Evolutionary conservation across 805 yeast genomes (phyloP).

Genomic region (Yarrowia divulgata): DNA sequence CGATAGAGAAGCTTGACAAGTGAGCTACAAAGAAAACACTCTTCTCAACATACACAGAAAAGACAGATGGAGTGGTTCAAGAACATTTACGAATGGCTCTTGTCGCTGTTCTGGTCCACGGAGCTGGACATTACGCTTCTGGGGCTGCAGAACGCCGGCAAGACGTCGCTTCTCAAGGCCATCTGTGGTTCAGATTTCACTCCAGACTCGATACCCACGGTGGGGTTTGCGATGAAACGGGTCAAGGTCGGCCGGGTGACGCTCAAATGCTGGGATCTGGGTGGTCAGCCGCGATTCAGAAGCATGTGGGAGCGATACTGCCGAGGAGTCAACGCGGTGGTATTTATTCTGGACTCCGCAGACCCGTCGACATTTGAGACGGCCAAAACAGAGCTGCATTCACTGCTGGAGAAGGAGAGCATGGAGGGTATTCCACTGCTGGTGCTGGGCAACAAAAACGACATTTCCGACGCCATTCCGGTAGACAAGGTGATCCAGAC

Average conservation of each 20-base stretch:
- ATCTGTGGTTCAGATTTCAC: slow-evolving; percentile 50
- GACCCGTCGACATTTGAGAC: slow-evolving; percentile 48
- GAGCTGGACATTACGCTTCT: slow-evolving; percentile 51
- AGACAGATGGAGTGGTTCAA: slow-evolving; percentile 30
- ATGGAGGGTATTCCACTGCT: slow-evolving; percentile 50
- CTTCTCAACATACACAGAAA: background rate
- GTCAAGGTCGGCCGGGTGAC: slow-evolving; percentile 50
- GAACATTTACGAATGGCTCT: slow-evolving; percentile 46
- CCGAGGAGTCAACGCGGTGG: slow-evolving; percentile 51
- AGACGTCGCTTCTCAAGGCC: slow-evolving; percentile 50
- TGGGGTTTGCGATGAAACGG: slow-evolving; percentile 52
- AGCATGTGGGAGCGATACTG: slow-evolving; percentile 54
- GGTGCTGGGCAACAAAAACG: slow-evolving; percentile 52
- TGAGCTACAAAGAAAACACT: background rate
- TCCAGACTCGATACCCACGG: slow-evolving; percentile 52
- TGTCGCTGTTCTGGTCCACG: slow-evolving; percentile 49
- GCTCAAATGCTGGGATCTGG: slow-evolving; percentile 54
- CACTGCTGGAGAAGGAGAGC: slow-evolving; percentile 47
- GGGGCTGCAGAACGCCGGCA: slow-evolving; percentile 53
- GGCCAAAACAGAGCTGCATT: slow-evolving; percentile 50
- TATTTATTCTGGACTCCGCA: slow-evolving; percentile 52
- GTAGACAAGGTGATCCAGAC: slow-evolving; percentile 50
- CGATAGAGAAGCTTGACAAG: background rate
- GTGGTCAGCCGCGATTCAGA: slow-evolving; percentile 53
- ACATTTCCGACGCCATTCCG: slow-evolving; percentile 47